These are phyloP conservation scores for Myriosclerotinia scirpicola DNA, from an alignment of 2,329 filamentous ascomycete species.

Conservation along the genomic window DNA sequence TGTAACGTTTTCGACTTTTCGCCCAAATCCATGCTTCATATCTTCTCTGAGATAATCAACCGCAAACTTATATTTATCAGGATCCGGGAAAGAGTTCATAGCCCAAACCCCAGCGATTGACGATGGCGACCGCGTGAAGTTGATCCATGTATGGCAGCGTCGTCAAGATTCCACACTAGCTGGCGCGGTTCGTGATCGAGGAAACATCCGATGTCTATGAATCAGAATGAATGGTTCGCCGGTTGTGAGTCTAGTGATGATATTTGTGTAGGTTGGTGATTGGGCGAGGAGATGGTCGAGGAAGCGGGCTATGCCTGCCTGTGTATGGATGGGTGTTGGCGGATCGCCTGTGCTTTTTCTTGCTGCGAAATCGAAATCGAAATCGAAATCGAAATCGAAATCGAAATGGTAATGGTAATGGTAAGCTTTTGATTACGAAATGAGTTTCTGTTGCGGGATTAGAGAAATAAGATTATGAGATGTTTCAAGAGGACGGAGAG, in stretches of 20 bases:
- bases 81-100: slow-evolving; percentile 44
- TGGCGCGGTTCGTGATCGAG: slow-evolving; percentile 44
- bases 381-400: no score
- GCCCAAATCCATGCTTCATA: slow-evolving; percentile 23
- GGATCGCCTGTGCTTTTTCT: slow-evolving; percentile 27
- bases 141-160: slow-evolving; percentile 36
- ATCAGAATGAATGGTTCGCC: slow-evolving; percentile 26
- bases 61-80: slow-evolving; percentile 33
- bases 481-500: no score
- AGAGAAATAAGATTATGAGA: no score
- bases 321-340: slow-evolving; percentile 28
- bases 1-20: background rate
- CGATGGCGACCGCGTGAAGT: slow-evolving; percentile 40
- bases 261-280: slow-evolving; percentile 24
- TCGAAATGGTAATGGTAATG: no score
- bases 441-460: background rate
- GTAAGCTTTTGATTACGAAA: no score
- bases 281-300: slow-evolving; percentile 26
- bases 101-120: slow-evolving; percentile 41
- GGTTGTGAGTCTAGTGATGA: slow-evolving; percentile 28
- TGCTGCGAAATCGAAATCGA: slow-evolving; percentile 18
- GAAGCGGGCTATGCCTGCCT: slow-evolving; percentile 30
- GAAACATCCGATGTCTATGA: slow-evolving; percentile 39
- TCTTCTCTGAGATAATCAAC: slow-evolving; percentile 41
- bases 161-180: slow-evolving; percentile 38